A percentile compares a stretch with the other conserved stretches of the same genome.
Evolutionary conservation across 495 filamentous ascomycete species (phyloP).

Genomic region (Xylaria longipes): DNA sequence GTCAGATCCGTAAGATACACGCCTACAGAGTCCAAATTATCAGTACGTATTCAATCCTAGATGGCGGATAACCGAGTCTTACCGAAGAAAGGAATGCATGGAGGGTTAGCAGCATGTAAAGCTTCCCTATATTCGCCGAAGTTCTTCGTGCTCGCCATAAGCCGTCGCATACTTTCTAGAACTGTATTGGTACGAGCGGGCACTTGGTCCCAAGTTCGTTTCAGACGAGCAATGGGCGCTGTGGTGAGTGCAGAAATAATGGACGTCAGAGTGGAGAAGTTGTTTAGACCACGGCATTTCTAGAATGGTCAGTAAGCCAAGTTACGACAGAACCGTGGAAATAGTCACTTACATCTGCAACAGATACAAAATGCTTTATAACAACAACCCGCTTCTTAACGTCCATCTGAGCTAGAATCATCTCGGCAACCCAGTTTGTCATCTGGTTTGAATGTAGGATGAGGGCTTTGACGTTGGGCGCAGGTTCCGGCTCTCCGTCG

Average conservation of each 20-base stretch:
- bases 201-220: slow-evolving; percentile 93
- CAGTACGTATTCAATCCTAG: slow-evolving; percentile 28
- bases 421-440: slow-evolving; percentile 99
- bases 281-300: slow-evolving; percentile 95
- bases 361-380: slow-evolving; percentile 96
- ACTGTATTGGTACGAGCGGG: slow-evolving; percentile 79
- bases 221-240: slow-evolving; percentile 90
- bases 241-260: slow-evolving; percentile 96
- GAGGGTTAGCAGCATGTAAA: slow-evolving; percentile 89
- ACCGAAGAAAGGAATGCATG: slow-evolving; percentile 99
- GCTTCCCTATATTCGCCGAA: slow-evolving; percentile 96
- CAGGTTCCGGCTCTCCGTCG: slow-evolving; percentile 84
- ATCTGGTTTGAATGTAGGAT: slow-evolving; percentile 98
- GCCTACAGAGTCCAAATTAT: slow-evolving; percentile 57
- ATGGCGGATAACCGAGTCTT: slow-evolving; percentile 41
- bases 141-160: slow-evolving; percentile 98
- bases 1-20: slow-evolving; percentile 98
- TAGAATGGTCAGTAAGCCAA: slow-evolving; percentile 47
- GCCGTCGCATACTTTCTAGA: slow-evolving; percentile 86
- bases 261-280: slow-evolving; percentile 97
- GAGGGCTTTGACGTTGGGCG: slow-evolving; percentile 91
- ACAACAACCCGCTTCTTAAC: slow-evolving; percentile 95
- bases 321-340: slow-evolving; percentile 17
- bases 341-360: slow-evolving; percentile 79
- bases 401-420: slow-evolving; percentile 93